Base-by-base conservation (phyloP, 2,329 filamentous ascomycete genomes). In the Ascochyta koolunga region DNA sequence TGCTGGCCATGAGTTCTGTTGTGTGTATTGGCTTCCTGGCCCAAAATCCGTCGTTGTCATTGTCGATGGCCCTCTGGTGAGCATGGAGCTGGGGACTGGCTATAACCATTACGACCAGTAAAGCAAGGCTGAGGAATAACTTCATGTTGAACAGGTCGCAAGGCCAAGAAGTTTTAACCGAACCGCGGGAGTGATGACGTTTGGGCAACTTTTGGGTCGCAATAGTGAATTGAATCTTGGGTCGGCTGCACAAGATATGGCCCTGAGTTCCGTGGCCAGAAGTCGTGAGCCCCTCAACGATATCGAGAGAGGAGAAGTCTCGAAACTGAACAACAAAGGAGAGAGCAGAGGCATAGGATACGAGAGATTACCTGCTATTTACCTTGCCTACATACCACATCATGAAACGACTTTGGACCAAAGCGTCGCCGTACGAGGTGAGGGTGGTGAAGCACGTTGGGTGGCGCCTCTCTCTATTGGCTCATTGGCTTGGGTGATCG, bases 401-500 rank as follows among this genome's bases (percentile, higher is more conserved):
- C 15, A 33, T 38, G 16, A 32, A 25, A 29, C 21, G 16, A 36
- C 24, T 22, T 36, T 27, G 24, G 27, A 48, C 32, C 16, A 37
- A 33, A 48, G 11, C 13, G 32, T 31, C 35, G 22, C 43, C 50
- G 39, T 44, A 46, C 36, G 36, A 50, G 41, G 29, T 45, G 45
- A 45, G 40, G 35, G 45, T 32, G 29, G 40, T 54, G 36, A 54
- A 54, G 51, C 51, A 54, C 51, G 51, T 54, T 54, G 45, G 16
- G 18, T 39, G 27, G 29, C 24, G 41, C 15, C 4, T 36, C n/a
- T 13, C 11, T 18, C 41, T 18, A 54, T 50, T 54, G 51, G 51
- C 15, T 37, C 18, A 36, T 15, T 32, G 37, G 29, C 39, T 41
- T 11, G 16, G 18, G 16, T 22, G 51, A 54, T 54, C 46, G 45